Evolutionary conservation across 257 asterid species (phyloP).

Genomic region (Gardenia jasminoides): DNA sequence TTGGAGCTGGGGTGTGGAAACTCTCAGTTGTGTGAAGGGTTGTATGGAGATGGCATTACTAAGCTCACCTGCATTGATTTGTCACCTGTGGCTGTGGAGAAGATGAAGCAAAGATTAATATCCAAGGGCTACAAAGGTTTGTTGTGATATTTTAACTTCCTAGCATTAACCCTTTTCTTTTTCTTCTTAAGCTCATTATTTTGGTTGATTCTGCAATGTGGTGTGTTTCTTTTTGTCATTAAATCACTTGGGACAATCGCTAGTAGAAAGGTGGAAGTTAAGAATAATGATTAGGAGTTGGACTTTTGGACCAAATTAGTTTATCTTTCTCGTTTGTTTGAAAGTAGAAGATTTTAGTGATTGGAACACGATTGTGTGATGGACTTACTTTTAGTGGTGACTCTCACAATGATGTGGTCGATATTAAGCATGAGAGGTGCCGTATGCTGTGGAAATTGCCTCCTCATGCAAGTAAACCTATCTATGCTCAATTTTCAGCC

Average conservation of each 20-base stretch:
- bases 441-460: background rate
- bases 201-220: background rate
- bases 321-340: background rate
- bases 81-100: constrained; percentile 84
- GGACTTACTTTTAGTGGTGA: background rate
- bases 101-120: constrained; percentile 67
- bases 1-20: constrained; percentile 97
- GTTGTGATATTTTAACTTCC: background rate
- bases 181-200: background rate
- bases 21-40: constrained; percentile 80
- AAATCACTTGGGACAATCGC: background rate
- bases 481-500: background rate
- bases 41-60: constrained; percentile 74
- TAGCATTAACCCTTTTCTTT: no score
- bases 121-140: constrained; percentile 75
- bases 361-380: background rate
- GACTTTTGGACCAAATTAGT: no score
- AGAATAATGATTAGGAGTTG: background rate
- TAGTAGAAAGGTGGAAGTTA: background rate
- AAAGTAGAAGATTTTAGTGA: background rate
- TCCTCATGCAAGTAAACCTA: background rate
- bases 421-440: no score
- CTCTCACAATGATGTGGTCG: background rate
- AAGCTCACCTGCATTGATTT: constrained; percentile 87
- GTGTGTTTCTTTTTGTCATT: background rate